Percentiles rank a stretch among this genome's conserved stretches.
phyloP scores from a whole-genome alignment of 331 rosid genomes.

The Pyracantha coccinea region DNA sequence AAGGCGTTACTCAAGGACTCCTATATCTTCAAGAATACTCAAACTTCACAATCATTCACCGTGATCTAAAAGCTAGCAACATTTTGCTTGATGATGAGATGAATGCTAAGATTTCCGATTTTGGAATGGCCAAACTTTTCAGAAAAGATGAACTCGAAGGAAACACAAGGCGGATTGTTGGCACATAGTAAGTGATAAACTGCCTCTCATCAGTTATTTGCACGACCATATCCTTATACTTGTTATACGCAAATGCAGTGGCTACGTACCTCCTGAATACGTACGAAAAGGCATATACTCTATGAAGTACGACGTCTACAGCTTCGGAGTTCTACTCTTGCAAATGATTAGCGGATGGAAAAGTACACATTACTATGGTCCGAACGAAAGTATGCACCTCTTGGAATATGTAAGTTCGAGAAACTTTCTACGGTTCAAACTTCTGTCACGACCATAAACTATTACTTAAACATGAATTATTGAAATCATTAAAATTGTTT shows the following conservation, averaged over 20 bases:
- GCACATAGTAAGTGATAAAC: slow-evolving; percentile 46
- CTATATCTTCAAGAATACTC: slow-evolving; percentile 64
- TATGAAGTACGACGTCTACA: slow-evolving; percentile 38
- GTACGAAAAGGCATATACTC: slow-evolving; percentile 50
- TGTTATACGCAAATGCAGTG: slow-evolving; percentile 24
- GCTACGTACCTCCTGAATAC: slow-evolving; percentile 60
- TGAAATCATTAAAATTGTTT: background rate
- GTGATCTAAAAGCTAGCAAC: slow-evolving; percentile 57
- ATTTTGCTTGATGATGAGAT: slow-evolving; percentile 38
- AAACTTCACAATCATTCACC: slow-evolving; percentile 48
- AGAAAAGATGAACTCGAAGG: slow-evolving; percentile 46
- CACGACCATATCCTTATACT: background rate
- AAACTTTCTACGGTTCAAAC: too few species aligned
- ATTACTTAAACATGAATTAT: background rate
- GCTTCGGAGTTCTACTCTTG: slow-evolving; percentile 38
- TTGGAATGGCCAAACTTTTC: slow-evolving; percentile 56
- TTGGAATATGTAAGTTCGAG: slow-evolving; percentile 39
- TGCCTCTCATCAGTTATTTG: background rate
- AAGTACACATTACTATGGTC: slow-evolving; percentile 37
- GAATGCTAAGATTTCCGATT: slow-evolving; percentile 59
- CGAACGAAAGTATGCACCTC: slow-evolving; percentile 32
- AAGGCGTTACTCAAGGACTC: slow-evolving; percentile 62
- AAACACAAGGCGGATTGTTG: slow-evolving; percentile 48
- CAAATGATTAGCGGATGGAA: slow-evolving; percentile 60
- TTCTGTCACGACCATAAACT: too few species aligned